Base-by-base conservation (phyloP, 2,329 filamentous ascomycete species). In the Ophiocordyceps robertsii region DNA sequence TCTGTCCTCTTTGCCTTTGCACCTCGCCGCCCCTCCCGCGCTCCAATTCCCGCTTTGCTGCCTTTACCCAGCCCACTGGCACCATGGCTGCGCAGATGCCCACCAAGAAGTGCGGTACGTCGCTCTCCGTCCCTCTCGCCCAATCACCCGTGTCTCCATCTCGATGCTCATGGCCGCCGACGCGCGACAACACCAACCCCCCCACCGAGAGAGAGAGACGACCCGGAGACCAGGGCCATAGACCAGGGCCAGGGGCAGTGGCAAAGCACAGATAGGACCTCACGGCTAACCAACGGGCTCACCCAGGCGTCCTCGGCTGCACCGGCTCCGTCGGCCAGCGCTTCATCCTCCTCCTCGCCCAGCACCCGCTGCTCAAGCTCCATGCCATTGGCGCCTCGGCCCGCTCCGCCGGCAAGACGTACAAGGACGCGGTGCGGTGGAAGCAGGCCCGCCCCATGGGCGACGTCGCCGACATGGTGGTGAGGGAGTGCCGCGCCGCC, bases 261-360 rank as follows among this genome's bases (percentile, higher is more conserved):
- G 4, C 19, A 19, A 19, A 19, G 4, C 19, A 19, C 19, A 19
- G 3, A 19, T 3, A 19, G 19, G 19, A 19, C 19, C 19, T 19
- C 3, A 19, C 19, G 3, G 19, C 19, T 19, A 19, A 19, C 19
- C 19, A 3, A n/a, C 19, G 19, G 19, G 42, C 8, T 27, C 24
- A 9, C 29, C 8, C 50, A 81, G 76, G 77, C 60, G 87, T 95
- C 44, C 77, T 95, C 44, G 89, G 90, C 54, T 86, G 83, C 64
- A 96, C 90, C 29, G 92, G 92, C 58, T 93, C 88, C 31, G 90
- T 96, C 13, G 90, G 90, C 54, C 88, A 95, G 66, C 81, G 92
- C 56, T 96, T 96, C 64, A 92, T 96, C 59, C 80, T 95, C 30
- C 77, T 96, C 41, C 82, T 96, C 48, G 81, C 85, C 37, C 75